Conservation (phyloP, 257 asterid species). For the Ophiorrhiza pumila region DNA sequence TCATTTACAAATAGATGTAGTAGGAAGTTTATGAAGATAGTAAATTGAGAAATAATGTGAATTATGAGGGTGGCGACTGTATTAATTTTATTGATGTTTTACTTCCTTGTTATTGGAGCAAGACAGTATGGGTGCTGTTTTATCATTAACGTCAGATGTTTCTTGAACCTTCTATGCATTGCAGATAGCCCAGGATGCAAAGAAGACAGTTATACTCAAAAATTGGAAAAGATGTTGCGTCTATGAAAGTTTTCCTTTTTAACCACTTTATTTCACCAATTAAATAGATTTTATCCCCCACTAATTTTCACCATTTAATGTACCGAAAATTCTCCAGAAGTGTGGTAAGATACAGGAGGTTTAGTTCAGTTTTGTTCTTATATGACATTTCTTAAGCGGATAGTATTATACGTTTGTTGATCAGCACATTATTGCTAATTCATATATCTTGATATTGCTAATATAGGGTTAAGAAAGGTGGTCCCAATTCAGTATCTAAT, state of each 20-base stretch:
- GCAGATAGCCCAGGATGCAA: constrained; percentile 79
- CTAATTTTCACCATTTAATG: too few relatives aligned
- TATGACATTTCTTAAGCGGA: background rate
- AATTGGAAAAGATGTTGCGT: constrained; percentile 85
- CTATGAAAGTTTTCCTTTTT: constrained; percentile 60
- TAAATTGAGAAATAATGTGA: too few relatives aligned
- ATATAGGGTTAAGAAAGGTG: constrained; percentile 79
- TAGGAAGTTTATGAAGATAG: background rate
- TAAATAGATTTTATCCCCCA: too few relatives aligned
- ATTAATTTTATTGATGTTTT: too few relatives aligned
- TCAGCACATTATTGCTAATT: too few relatives aligned
- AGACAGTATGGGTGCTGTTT: too few relatives aligned
- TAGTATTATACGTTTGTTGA: background rate
- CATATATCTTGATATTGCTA: constrained; percentile 8
- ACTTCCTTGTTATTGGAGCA: too few relatives aligned
- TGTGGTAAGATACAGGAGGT: too few relatives aligned
- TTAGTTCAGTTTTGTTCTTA: background rate
- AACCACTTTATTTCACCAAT: background rate
- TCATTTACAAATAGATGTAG: background rate
- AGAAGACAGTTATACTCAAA: constrained; percentile 66
- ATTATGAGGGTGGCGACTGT: too few relatives aligned
- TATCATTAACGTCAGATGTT: too few relatives aligned
- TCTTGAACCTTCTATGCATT: too few relatives aligned
- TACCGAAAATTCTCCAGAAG: too few relatives aligned
- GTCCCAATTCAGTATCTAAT: constrained; percentile 66